Base-by-base conservation (phyloP, 768 basidiomycete species). In the Xerocomus potaroensis region DNA sequence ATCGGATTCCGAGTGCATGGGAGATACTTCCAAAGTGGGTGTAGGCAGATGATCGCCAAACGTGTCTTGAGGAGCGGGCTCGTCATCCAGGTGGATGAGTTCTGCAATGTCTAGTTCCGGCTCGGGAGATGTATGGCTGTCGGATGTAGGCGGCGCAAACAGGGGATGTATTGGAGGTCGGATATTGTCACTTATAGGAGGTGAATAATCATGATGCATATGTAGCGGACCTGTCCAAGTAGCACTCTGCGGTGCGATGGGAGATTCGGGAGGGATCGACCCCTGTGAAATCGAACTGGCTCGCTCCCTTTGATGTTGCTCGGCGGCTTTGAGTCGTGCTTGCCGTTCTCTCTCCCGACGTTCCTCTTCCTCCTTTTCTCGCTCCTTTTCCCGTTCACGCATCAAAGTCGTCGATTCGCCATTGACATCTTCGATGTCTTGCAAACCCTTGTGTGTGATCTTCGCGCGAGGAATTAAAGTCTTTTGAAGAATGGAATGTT, bases 401-500 rank as follows among this genome's bases (percentile, higher is more conserved):
- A 56, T 21, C 56, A 72, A 66, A 38, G 54, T 47, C 21, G 46
- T 43, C 16, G 66, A 65, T 53, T 81, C 78, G 12, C 81, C 84
- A 55, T 80, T 79, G 45, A 84, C 68, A 63, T 83, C 83, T 64
- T 95, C 91, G 59, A 95, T 91, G 58, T 91, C 85, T 72, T 93
- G 84, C 51, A 93, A 69, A 43, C 91, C 91, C 68, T 95, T 95
- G 73, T 93, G 91, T 22, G 91, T 95, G 50, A 91, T 86, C 66
- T 93, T 94, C 44, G 91, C 87, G 29, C 79, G 75, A 27, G 77
- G 72, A 19, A 78, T 75, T 8, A 72, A 70, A 8, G 78, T 73
- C 66, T 84, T 87, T 61, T 81, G 77, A 49, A 93, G 70, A 55
- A 94, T 93, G 8, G 90, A 90, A 64, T 91, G 83, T 62, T 82